These are phyloP conservation scores for Ustilago lituana DNA, from an alignment of 1,284 basidiomycete genomes.

Conservation along the genomic window DNA sequence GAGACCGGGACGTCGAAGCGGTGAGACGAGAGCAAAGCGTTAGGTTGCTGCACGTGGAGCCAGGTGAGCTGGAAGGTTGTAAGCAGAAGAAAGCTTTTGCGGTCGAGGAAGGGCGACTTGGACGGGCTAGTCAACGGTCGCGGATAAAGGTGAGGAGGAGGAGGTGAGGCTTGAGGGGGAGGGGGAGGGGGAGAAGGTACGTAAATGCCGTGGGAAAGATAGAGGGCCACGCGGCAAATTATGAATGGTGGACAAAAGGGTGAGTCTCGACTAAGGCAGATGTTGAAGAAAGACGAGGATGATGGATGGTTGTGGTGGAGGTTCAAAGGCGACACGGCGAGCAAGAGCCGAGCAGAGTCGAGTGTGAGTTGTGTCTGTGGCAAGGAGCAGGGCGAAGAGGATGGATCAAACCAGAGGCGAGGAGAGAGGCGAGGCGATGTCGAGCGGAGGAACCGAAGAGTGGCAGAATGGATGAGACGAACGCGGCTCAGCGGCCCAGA, in stretches of 20 bases:
- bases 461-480: background rate
- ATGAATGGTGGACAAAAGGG: conserved; percentile 2
- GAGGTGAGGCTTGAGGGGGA: conserved; percentile 1
- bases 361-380: conserved; percentile 6
- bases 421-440: background rate
- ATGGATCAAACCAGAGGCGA: background rate
- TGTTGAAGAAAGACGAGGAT: conserved; percentile 12
- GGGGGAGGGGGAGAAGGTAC: background rate
- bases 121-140: background rate
- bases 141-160: background rate
- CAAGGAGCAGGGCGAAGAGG: background rate
- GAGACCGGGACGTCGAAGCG: no score
- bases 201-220: background rate
- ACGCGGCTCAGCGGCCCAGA: background rate
- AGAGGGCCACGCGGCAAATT: conserved; percentile 4
- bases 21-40: background rate
- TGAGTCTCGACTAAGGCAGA: conserved; percentile 47
- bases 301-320: conserved; percentile 22
- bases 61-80: background rate
- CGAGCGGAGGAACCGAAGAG: background rate
- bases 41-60: background rate
- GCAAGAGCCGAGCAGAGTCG: background rate
- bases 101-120: background rate
- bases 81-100: conserved; percentile 20
- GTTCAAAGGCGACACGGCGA: conserved; percentile 10